phyloP scores from a whole-genome alignment of 352 stramenopile genomes.

The Phytophthora colocasiae region DNA sequence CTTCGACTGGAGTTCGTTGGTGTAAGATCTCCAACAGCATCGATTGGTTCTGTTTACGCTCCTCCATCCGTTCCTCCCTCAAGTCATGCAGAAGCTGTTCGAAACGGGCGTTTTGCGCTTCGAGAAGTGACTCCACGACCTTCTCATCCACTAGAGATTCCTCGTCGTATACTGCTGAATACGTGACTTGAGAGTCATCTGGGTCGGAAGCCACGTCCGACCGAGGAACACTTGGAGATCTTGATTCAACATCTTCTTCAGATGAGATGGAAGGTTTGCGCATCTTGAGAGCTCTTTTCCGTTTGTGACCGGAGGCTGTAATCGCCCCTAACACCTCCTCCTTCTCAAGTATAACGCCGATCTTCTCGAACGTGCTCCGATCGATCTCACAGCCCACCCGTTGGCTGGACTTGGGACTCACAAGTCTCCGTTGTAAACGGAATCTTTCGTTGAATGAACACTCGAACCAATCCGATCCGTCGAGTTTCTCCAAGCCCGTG shows the following conservation, averaged over 20 bases:
- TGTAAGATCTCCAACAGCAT: conserved; percentile 45
- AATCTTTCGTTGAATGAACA: conserved; percentile 39
- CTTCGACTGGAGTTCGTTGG: conserved; percentile 36
- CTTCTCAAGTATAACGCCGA: conserved; percentile 38
- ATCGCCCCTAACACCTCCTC: conserved; percentile 40
- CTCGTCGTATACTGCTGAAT: conserved; percentile 12
- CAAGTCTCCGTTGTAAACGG: conserved; percentile 37
- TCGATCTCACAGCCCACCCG: conserved; percentile 43
- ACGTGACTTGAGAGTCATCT: conserved; percentile 12
- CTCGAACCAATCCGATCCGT: conserved; percentile 46
- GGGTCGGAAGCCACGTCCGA: conserved; percentile 32
- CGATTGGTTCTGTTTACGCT: conserved; percentile 43
- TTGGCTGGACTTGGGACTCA: conserved; percentile 46
- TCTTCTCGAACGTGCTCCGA: conserved; percentile 35
- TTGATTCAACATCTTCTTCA: conserved; percentile 15
- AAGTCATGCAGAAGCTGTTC: conserved; percentile 42
- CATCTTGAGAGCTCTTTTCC: conserved; percentile 30
- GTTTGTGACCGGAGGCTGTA: conserved; percentile 32
- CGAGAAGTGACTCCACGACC: conserved; percentile 36
- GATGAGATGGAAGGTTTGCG: conserved; percentile 39
- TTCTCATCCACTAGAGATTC: conserved; percentile 33
- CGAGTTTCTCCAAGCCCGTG: conserved; percentile 25
- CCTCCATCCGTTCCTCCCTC: conserved; percentile 39
- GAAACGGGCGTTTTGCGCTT: conserved; percentile 41
- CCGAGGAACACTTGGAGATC: conserved; percentile 24